phyloP scores from a whole-genome alignment of 2,329 filamentous ascomycete species.

The Sporothrix sp. region DNA sequence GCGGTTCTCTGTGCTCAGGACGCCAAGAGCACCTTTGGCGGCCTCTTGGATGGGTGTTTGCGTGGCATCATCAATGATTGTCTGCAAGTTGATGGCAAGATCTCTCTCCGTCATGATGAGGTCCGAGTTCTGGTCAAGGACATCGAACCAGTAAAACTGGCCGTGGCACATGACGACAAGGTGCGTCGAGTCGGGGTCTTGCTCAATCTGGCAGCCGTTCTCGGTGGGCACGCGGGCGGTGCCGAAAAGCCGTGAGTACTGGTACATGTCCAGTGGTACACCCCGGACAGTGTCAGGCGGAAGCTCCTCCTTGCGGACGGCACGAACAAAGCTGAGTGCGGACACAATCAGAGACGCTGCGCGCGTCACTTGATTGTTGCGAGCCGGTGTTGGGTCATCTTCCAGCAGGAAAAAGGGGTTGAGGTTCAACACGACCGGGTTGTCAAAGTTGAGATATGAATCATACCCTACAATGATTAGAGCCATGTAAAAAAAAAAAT shows the following conservation, averaged over 20 bases:
- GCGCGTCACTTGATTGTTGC: conserved; percentile 92
- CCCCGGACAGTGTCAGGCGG: conserved; percentile 79
- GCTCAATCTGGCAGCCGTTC: conserved; percentile 89
- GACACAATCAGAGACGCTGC: conserved; percentile 88
- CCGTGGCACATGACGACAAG: conserved; percentile 88
- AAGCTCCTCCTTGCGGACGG: conserved; percentile 85
- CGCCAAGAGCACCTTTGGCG: conserved; percentile 87
- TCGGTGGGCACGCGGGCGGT: conserved; percentile 91
- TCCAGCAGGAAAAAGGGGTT: conserved; percentile 97
- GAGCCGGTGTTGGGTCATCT: conserved; percentile 90
- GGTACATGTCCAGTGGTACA: conserved; percentile 91
- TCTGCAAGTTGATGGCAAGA: conserved; percentile 80
- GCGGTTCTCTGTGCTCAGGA: conserved; percentile 90
- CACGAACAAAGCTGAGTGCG: conserved; percentile 81
- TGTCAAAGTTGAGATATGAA: conserved; percentile 95
- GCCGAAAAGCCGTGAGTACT: conserved; percentile 90
- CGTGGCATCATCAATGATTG: conserved; percentile 81
- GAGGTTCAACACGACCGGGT: conserved; percentile 91
- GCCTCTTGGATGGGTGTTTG: conserved; percentile 87
- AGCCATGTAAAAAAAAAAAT: not conserved
- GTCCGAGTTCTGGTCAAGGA: conserved; percentile 87
- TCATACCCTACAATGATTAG: too few relatives aligned
- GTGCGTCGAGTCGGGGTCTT: conserved; percentile 88
- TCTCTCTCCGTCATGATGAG: conserved; percentile 97
- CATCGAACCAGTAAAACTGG: conserved; percentile 98